Evolutionary conservation across 179 eudicot species (phyloP), one percentile per base, ranked within the genome.

Genomic region (Drosera spatulata): DNA sequence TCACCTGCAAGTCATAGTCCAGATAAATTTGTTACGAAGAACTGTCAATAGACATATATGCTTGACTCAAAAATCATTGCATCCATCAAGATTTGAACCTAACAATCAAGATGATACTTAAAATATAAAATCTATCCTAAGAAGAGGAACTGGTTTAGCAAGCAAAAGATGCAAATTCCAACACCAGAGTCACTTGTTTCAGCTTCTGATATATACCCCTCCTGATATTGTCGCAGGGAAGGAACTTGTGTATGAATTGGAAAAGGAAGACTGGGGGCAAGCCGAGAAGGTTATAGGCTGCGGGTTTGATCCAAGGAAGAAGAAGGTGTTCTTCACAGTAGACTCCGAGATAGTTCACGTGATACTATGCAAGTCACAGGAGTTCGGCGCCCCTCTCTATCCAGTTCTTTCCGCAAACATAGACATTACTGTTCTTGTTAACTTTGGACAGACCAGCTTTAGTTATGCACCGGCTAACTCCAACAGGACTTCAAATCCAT

Each of bases 391-490:
- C 65, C 97, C 97, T 47, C 69, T 91, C n/a, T 91, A 85, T 56
- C 97, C 97, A 1, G 66, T 81, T 7, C 10, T 91, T 8, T 85
- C 95, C 41, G 73, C 97, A 41, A 82, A 82, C 59, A 41, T 41
- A 8, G 91, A 85, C 59, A 48, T 71, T 8, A 62, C 65, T 2
- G 49, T 88, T 0, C 68, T 83, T 5, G 80, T 88, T 0, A 91
- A 91, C 66, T 75, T 91, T 15, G 97, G 97, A 43, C 97, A 91
- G 68, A 79, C 85, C 44, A 66, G 45, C 2, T 91, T 91, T 64
- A 58, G 54, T 39, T 91, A 81, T 47, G 58, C 54, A 33, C 85
- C 88, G 0, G 95, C 96, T 11, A 88, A 91, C 62, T 22, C 56
- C 0, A 68, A 79, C 2, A 75, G 97, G 22, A 85, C 88, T 12